Conservation (phyloP, 139 green algal genomes). For the Chlamydomonas eustigma region DNA sequence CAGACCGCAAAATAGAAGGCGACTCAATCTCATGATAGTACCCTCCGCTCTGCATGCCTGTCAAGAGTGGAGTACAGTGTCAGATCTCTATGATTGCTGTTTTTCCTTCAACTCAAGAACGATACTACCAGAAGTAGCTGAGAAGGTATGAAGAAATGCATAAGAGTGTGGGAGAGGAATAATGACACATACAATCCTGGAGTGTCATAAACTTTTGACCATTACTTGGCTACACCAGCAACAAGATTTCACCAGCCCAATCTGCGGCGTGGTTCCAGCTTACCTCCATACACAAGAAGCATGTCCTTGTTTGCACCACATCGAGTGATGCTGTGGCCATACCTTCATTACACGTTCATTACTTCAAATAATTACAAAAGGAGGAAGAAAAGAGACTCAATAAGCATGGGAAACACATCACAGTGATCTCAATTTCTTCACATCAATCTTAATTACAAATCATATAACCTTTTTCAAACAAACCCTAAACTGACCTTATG, state of each 20-base stretch:
- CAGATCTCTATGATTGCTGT: neutral
- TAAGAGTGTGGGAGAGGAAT: no score
- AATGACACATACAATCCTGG: neutral
- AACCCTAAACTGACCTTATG: neutral
- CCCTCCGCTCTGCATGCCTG: neutral
- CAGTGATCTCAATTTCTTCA: neutral
- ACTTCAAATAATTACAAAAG: neutral
- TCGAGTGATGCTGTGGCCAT: slow-evolving; percentile 31
- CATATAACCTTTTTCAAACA: neutral
- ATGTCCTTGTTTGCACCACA: slow-evolving; percentile 13
- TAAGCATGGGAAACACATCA: neutral
- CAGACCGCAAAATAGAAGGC: neutral
- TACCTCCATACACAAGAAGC: slow-evolving; percentile 32
- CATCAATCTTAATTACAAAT: neutral
- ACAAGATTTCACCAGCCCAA: neutral
- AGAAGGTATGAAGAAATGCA: no score
- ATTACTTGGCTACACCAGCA: neutral
- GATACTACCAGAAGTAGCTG: no score
- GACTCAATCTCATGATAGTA: neutral
- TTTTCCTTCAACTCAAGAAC: neutral
- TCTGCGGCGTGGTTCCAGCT: slow-evolving; percentile 26
- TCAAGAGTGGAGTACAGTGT: neutral
- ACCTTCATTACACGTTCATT: slow-evolving; percentile 4
- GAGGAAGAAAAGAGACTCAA: neutral
- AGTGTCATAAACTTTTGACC: neutral